Evolutionary conservation across 495 filamentous ascomycete genomes (phyloP).

Genomic region (Penicillium mononematosum): DNA sequence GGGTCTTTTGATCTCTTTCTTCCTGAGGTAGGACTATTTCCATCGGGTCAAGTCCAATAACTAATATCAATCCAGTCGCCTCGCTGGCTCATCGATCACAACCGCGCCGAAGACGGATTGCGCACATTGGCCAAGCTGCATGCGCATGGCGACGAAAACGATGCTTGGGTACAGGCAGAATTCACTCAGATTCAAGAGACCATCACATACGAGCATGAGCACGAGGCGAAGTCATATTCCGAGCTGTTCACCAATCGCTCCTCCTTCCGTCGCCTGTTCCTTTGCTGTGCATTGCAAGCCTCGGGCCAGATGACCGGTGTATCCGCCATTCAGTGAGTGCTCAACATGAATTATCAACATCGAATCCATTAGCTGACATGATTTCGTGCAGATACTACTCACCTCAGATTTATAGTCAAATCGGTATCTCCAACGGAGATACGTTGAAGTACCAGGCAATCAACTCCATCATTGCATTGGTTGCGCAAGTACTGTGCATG

Average conservation of each 20-base stretch:
- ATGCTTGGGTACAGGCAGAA: constrained; percentile 46
- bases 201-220: constrained; percentile 50
- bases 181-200: constrained; percentile 43
- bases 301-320: constrained; percentile 74
- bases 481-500: constrained; percentile 66
- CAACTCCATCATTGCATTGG: constrained; percentile 62
- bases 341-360: no score
- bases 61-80: constrained; percentile 40
- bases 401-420: constrained; percentile 63
- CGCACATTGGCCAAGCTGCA: constrained; percentile 52
- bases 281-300: constrained; percentile 65
- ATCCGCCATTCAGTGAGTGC: constrained; percentile 60
- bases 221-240: constrained; percentile 66
- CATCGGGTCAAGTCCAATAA: neutral
- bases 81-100: constrained; percentile 55
- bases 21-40: constrained; percentile 42
- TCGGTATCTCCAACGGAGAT: constrained; percentile 62
- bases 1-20: constrained; percentile 42
- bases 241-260: constrained; percentile 65
- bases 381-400: constrained; percentile 56
- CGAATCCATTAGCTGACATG: neutral
- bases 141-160: constrained; percentile 43
- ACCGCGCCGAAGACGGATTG: constrained; percentile 48
- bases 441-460: constrained; percentile 72
- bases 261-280: constrained; percentile 66